Percentiles rank a stretch among this genome's conserved stretches.
phyloP scores from a whole-genome alignment of 305 asterid species.

The Rubia tinctorum region DNA sequence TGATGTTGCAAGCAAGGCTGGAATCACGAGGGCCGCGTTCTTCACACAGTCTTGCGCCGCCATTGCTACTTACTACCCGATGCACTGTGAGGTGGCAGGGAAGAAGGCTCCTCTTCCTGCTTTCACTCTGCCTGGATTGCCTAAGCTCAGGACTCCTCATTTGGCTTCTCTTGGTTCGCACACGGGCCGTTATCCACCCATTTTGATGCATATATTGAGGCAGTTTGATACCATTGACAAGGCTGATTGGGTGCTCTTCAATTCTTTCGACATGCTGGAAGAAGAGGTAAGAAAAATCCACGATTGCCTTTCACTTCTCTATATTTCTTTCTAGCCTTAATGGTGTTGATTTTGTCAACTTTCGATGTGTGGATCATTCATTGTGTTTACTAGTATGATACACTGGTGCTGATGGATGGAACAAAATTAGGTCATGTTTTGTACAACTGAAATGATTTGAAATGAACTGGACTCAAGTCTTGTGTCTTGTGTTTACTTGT shows the following conservation, averaged over 20 bases:
- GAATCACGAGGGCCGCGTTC: constrained; percentile 40
- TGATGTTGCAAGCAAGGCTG: constrained; percentile 29
- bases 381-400: neutral
- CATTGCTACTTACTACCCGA: constrained; percentile 42
- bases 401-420: neutral
- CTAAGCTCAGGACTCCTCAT: constrained; percentile 35
- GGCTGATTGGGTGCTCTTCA: constrained; percentile 61
- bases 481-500: too few relatives aligned
- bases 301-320: neutral
- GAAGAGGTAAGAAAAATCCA: constrained; percentile 37
- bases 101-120: constrained; percentile 26
- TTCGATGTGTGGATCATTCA: neutral
- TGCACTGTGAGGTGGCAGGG: constrained; percentile 45
- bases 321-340: neutral
- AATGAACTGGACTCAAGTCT: neutral
- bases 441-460: neutral
- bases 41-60: constrained; percentile 64
- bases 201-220: constrained; percentile 37
- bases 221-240: constrained; percentile 42
- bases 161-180: constrained; percentile 51
- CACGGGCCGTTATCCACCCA: constrained; percentile 38
- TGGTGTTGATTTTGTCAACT: too few relatives aligned
- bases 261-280: constrained; percentile 49
- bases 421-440: neutral
- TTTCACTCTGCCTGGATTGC: constrained; percentile 36